Base-by-base conservation (phyloP, 371 early-diverging fungal species). In the Mucor plumbeus region DNA sequence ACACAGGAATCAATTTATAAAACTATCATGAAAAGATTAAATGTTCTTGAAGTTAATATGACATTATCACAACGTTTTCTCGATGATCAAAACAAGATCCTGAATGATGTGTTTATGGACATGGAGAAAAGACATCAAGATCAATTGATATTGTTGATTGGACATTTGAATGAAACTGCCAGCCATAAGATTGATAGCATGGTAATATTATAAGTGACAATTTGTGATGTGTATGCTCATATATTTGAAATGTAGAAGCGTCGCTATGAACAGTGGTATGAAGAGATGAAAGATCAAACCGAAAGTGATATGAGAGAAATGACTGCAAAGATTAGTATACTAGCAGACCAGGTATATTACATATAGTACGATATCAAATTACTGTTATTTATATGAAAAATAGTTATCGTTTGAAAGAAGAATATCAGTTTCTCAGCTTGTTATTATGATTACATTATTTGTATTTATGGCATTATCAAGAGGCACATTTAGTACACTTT, bases 21-120 rank as follows among this genome's bases (percentile, higher is more conserved):
- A 64, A 94, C 90, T 6, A 95, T 97, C 44, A 90, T 93, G 86
- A 94, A 93, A 61, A 86, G 98, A 13, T 79, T 97, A 1, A 79
- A 78, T 50, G 79, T 84, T 15, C 79, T 97, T 8, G 97, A 97
- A 73, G 74, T 88, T 26, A 94, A 94, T 71, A 85, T 91, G 11
- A 90, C 94, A 0, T 67, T 94, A 26, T 90, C 93, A 5, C 89
- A 91, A 65, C 86, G 87, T 58, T 95, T 91, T 64, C 76, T 96
- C 69, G 94, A 95, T 65, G 94, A 95, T 63, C 94, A 95, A 73
- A 92, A 88, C 69, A 85, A 87, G 58, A 87, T 89, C 65, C 82
- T 94, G 35, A 92, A 92, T 72, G 87, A 91, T 7, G 87, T 94
- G 7, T 85, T 95, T 59, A 68, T 75, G 15, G 84, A 87, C 10